These are phyloP conservation scores for Acorus calamus DNA, from an alignment of 106 monocot species.

Conservation along the genomic window DNA sequence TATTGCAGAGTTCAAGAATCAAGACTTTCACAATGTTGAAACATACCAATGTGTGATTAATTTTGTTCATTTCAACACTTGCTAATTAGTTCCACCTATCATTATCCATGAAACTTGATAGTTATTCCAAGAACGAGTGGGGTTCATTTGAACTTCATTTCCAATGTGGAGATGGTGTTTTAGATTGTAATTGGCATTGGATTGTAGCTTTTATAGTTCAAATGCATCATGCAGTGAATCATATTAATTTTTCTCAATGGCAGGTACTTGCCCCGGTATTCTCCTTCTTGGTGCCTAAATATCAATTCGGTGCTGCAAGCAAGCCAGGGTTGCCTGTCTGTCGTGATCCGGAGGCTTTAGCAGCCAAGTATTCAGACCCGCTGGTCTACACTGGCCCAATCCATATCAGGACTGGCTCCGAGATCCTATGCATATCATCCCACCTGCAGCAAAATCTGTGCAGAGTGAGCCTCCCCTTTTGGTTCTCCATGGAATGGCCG, in stretches of 20 bases:
- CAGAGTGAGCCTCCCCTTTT: constrained; percentile 58
- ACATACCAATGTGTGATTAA: too few species aligned
- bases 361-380: constrained; percentile 69
- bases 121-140: too few species aligned
- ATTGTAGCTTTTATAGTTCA: not conserved
- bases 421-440: constrained; percentile 60
- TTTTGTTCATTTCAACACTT: too few species aligned
- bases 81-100: too few species aligned
- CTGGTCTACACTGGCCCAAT: constrained; percentile 78
- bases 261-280: constrained; percentile 74
- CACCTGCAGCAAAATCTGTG: constrained; percentile 45
- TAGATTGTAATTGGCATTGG: not conserved
- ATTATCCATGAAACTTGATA: too few species aligned
- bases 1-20: too few species aligned
- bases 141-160: too few species aligned
- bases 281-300: constrained; percentile 51
- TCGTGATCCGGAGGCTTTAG: constrained; percentile 61
- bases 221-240: not conserved
- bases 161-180: too few species aligned
- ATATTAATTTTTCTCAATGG: not conserved
- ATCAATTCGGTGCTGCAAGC: constrained; percentile 50
- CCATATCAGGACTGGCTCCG: constrained; percentile 66
- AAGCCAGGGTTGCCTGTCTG: constrained; percentile 53
- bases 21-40: too few species aligned
- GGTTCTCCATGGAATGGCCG: constrained; percentile 67